Conservation (phyloP, 179 eudicot genomes). For the Silene coronaria region DNA sequence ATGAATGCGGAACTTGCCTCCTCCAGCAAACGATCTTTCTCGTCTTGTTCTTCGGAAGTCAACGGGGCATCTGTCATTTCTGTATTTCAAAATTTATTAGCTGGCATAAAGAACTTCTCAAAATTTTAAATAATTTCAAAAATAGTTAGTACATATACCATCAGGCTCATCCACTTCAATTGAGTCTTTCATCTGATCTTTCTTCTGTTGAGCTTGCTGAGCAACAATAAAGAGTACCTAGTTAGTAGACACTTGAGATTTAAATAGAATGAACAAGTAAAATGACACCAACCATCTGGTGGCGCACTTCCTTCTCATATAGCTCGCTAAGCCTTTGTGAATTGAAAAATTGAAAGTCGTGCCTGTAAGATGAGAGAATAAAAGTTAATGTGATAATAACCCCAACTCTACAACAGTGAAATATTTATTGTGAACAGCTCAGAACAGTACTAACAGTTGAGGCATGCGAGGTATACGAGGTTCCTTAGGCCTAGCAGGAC, state of each 20-base stretch:
- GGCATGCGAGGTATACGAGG: constrained; percentile 99
- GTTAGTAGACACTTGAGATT: constrained; percentile 3
- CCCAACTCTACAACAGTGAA: background rate
- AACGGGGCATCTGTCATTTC: constrained; percentile 86
- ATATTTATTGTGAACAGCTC: background rate
- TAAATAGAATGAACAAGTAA: background rate
- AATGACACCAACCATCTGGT: constrained; percentile 61
- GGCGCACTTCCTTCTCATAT: constrained; percentile 97
- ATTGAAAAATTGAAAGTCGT: constrained; percentile 96
- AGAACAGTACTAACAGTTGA: constrained; percentile 53
- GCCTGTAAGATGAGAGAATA: constrained; percentile 38
- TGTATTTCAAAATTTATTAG: constrained; percentile 31
- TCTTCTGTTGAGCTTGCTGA: constrained; percentile 67
- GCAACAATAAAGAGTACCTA: constrained; percentile 9
- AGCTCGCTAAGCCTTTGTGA: constrained; percentile 83
- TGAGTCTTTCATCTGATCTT: constrained; percentile 78
- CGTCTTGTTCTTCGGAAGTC: constrained; percentile 94
- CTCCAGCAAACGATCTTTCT: constrained; percentile 78
- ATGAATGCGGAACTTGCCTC: constrained; percentile 35
- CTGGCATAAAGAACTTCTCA: background rate
- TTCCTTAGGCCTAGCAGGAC: constrained; percentile 83
- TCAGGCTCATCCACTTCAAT: constrained; percentile 92
- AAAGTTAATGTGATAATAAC: constrained; percentile 10
- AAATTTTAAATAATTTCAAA: background rate
- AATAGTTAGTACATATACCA: constrained; percentile 38